These are phyloP conservation scores for Desmodesmus armatus DNA, from an alignment of 139 green algal species.

Conservation along the genomic window DNA sequence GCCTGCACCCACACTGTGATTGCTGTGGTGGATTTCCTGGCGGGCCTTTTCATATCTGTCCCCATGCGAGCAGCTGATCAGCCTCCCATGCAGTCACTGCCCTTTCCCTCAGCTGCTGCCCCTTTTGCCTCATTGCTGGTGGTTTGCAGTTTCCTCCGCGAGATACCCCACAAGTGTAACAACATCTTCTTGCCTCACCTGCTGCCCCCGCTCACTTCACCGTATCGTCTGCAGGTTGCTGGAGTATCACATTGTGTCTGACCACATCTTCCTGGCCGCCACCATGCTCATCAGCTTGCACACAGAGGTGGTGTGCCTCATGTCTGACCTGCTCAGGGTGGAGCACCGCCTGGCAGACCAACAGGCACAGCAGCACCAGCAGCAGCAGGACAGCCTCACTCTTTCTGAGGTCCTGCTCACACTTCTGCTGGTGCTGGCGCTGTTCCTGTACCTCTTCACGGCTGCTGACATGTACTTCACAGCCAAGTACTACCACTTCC, in stretches of 20 bases:
- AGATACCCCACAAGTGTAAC: not conserved
- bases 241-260: slow-evolving; percentile 42
- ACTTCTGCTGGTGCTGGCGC: slow-evolving; percentile 21
- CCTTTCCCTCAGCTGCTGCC: not conserved
- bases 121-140: not conserved
- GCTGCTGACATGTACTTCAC: slow-evolving; percentile 49
- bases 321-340: slow-evolving; percentile 29
- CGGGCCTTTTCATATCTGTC: too few species aligned
- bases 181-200: not conserved
- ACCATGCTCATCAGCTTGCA: slow-evolving; percentile 47
- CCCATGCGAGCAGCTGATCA: too few species aligned
- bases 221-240: slow-evolving; percentile 7
- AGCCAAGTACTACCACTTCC: slow-evolving; percentile 42
- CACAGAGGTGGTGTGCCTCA: slow-evolving; percentile 36
- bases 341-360: not conserved
- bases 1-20: too few species aligned
- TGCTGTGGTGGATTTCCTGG: too few species aligned
- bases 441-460: slow-evolving; percentile 44
- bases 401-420: not conserved
- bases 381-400: not conserved
- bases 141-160: not conserved
- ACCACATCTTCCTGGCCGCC: slow-evolving; percentile 49
- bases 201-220: not conserved
- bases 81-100: not conserved
- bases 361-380: not conserved